These are phyloP conservation scores for Penicillium sp. DNA, from an alignment of 2,329 filamentous ascomycete genomes.

Conservation along the genomic window DNA sequence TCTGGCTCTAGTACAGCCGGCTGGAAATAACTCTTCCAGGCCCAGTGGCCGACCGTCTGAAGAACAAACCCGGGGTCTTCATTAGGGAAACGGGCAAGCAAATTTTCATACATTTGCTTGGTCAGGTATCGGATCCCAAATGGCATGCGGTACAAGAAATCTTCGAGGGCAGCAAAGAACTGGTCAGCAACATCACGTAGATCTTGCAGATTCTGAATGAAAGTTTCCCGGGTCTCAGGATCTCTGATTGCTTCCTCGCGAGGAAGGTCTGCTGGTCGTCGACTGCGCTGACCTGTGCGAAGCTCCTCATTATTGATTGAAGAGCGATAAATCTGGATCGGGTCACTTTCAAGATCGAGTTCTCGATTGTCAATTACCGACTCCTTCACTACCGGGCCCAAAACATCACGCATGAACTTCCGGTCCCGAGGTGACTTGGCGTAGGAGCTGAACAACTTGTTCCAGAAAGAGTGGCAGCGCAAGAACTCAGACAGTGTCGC, in stretches of 20 bases:
- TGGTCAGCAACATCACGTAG: conserved; percentile 92
- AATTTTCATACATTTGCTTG: conserved; percentile 77
- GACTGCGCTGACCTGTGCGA: conserved; percentile 80
- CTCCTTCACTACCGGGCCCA: conserved; percentile 82
- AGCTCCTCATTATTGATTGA: conserved; percentile 97
- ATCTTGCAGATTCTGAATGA: conserved; percentile 92
- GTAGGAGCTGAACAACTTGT: conserved; percentile 81
- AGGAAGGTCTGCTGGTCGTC: conserved; percentile 77
- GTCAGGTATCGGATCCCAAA: conserved; percentile 89
- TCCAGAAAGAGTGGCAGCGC: conserved; percentile 91
- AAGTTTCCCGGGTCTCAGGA: conserved; percentile 84
- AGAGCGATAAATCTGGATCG: conserved; percentile 93
- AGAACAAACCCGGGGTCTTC: conserved; percentile 77
- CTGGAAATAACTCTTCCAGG: conserved; percentile 92
- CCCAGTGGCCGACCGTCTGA: conserved; percentile 83
- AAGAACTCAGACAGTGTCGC: conserved; percentile 77
- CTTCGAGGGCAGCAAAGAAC: conserved; percentile 78
- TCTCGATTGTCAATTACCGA: conserved; percentile 91
- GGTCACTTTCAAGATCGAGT: conserved; percentile 92
- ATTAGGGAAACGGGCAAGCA: conserved; percentile 74
- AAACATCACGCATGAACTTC: conserved; percentile 83
- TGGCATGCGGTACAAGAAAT: conserved; percentile 82
- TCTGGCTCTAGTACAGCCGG: conserved; percentile 88
- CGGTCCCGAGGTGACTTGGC: conserved; percentile 87
- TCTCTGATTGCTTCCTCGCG: conserved; percentile 95